These are phyloP conservation scores for Pichia inconspicua DNA, from an alignment of 1,139 yeast species.

Conservation along the genomic window DNA sequence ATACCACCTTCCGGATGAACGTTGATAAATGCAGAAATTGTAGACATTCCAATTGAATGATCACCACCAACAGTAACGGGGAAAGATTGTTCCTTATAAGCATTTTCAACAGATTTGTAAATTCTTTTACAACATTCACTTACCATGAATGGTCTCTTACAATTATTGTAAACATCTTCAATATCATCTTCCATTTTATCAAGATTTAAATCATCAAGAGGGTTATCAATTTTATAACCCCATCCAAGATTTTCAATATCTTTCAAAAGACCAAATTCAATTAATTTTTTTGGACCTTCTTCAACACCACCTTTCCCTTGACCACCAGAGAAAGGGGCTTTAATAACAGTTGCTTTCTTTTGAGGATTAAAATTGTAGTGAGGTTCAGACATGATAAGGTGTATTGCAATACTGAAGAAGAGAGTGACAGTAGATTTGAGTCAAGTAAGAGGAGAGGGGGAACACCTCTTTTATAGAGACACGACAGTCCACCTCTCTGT, in stretches of 20 bases:
- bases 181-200: constrained; percentile 35
- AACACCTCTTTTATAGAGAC: neutral
- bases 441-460: too few relatives aligned
- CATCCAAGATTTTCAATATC: constrained; percentile 68
- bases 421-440: too few relatives aligned
- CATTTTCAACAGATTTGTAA: constrained; percentile 49
- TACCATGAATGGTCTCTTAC: constrained; percentile 74
- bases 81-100: constrained; percentile 46
- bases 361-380: constrained; percentile 46
- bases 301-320: constrained; percentile 93
- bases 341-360: constrained; percentile 54
- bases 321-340: constrained; percentile 95
- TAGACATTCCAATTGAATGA: constrained; percentile 93
- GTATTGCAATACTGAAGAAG: too few relatives aligned
- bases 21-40: constrained; percentile 75
- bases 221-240: constrained; percentile 50
- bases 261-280: constrained; percentile 60
- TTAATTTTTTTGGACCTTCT: constrained; percentile 77
- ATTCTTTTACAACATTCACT: constrained; percentile 62
- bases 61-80: constrained; percentile 94
- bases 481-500: too few relatives aligned
- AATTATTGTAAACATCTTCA: constrained; percentile 43
- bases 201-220: constrained; percentile 45
- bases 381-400: constrained; percentile 9
- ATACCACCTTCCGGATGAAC: constrained; percentile 83